Evolutionary conservation across 495 filamentous ascomycete genomes (phyloP).

Genomic region (Podospora pseudoanserina): DNA sequence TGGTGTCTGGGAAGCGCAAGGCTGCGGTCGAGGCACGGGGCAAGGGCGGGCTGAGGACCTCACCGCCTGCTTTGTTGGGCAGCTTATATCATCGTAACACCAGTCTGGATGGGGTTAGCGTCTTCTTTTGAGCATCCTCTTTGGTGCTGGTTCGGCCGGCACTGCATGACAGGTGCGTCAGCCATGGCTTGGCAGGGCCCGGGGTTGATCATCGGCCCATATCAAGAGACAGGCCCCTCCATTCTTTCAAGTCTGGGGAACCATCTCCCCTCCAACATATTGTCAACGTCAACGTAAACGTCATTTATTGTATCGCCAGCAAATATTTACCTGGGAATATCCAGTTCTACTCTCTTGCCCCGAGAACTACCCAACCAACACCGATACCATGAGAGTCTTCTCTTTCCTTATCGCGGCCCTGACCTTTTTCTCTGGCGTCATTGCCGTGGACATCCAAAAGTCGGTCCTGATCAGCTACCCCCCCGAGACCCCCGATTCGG

Average conservation of each 20-base stretch:
- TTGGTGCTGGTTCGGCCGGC: background rate
- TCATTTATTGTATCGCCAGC: background rate
- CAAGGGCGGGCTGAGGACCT: background rate
- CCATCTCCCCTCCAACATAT: conserved; percentile 14
- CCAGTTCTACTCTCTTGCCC: background rate
- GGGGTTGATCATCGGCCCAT: background rate
- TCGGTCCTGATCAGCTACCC: conserved; percentile 76
- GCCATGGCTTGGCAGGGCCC: conserved; percentile 1
- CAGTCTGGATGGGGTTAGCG: background rate
- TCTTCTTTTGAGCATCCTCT: background rate
- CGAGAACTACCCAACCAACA: background rate
- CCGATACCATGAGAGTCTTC: conserved; percentile 56
- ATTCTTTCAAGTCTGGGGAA: conserved; percentile 10
- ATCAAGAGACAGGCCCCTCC: conserved; percentile 17
- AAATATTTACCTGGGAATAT: background rate
- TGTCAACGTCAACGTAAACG: background rate
- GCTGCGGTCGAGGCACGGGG: conserved; percentile 4
- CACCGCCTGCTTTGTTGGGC: conserved; percentile 1
- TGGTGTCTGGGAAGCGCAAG: background rate
- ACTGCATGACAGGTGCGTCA: conserved; percentile 5
- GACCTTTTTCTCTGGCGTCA: conserved; percentile 50
- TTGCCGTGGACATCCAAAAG: conserved; percentile 57
- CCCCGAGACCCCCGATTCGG: conserved; percentile 62
- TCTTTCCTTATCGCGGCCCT: conserved; percentile 54
- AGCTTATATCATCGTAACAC: background rate